A percentile compares a stretch with the other conserved stretches of the same genome.
These are phyloP conservation scores for Alternaria burnsii DNA, from an alignment of 2,329 filamentous ascomycete genomes.

Conservation along the genomic window DNA sequence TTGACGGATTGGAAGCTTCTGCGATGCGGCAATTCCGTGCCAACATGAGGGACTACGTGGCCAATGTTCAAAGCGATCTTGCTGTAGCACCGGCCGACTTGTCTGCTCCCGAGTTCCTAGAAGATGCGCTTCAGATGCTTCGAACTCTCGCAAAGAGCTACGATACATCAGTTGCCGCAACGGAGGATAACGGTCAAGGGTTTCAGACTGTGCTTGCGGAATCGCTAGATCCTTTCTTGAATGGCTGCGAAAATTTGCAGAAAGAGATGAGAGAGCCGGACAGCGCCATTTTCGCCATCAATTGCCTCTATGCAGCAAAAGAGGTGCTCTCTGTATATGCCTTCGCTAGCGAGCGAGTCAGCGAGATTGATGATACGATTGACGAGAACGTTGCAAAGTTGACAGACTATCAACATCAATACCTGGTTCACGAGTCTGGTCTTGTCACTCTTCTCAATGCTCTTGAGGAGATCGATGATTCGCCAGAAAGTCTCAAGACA, in stretches of 20 bases:
- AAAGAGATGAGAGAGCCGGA: constrained; percentile 67
- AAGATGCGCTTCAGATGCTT: constrained; percentile 81
- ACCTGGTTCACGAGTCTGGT: constrained; percentile 79
- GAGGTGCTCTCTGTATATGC: constrained; percentile 65
- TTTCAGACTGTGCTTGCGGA: constrained; percentile 80
- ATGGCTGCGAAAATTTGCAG: constrained; percentile 75
- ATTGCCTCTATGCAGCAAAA: constrained; percentile 71
- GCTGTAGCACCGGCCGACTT: constrained; percentile 76
- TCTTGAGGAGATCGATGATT: constrained; percentile 57
- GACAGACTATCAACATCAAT: constrained; percentile 72
- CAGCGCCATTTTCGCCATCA: constrained; percentile 74
- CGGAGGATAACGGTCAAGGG: constrained; percentile 66
- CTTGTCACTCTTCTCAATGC: constrained; percentile 70
- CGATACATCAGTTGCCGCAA: constrained; percentile 75
- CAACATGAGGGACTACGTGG: constrained; percentile 81
- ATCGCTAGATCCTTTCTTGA: constrained; percentile 85
- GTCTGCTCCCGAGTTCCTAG: constrained; percentile 79
- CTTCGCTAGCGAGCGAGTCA: constrained; percentile 68
- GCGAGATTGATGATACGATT: constrained; percentile 66
- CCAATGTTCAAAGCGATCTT: constrained; percentile 75
- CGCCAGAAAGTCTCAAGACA: constrained; percentile 61
- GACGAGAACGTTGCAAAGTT: constrained; percentile 66
- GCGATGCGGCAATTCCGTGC: constrained; percentile 84
- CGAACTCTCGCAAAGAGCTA: constrained; percentile 83
- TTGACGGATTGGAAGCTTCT: constrained; percentile 74